These are phyloP conservation scores for Stenocarpella maydis DNA, from an alignment of 2,329 filamentous ascomycete species.

Conservation along the genomic window DNA sequence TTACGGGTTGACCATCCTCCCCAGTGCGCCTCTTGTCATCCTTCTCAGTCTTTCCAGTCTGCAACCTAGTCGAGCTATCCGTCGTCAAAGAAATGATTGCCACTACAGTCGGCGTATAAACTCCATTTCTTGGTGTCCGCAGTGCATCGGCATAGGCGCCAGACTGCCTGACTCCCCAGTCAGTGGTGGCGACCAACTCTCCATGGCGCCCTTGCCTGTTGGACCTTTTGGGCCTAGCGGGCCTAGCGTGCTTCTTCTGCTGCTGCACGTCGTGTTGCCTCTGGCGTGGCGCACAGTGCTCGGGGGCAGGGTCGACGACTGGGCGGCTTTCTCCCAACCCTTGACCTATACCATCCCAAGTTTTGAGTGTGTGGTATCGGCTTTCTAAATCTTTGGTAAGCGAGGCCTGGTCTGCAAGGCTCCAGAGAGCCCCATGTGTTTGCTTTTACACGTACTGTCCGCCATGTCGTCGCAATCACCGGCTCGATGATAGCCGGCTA, in stretches of 20 bases:
- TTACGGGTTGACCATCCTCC: not conserved
- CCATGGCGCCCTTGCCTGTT: no score
- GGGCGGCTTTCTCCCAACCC: slow-evolving; percentile 10
- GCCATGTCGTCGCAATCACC: not conserved
- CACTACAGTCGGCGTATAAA: not conserved
- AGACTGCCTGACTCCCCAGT: slow-evolving; percentile 20
- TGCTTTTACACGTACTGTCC: not conserved
- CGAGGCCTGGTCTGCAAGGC: slow-evolving; percentile 10
- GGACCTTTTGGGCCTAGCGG: slow-evolving; percentile 29
- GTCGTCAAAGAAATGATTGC: not conserved
- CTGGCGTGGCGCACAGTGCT: slow-evolving; percentile 30
- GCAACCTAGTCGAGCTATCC: not conserved
- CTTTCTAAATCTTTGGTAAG: slow-evolving; percentile 28
- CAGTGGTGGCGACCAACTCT: slow-evolving; percentile 31
- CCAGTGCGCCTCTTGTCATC: no score
- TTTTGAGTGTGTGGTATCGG: slow-evolving; percentile 4
- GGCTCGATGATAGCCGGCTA: not conserved
- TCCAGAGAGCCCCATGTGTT: not conserved
- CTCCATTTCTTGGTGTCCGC: not conserved
- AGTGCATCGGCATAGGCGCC: slow-evolving; percentile 4
- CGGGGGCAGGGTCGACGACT: slow-evolving; percentile 5
- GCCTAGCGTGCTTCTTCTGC: slow-evolving; percentile 12
- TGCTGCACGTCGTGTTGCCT: slow-evolving; percentile 27
- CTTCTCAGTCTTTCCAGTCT: not conserved
- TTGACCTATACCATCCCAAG: slow-evolving; percentile 16